A percentile compares a stretch with the other conserved stretches of the same genome.
Evolutionary conservation across 2,329 filamentous ascomycete species (phyloP).

Genomic region (Basipetospora chlamydospora): DNA sequence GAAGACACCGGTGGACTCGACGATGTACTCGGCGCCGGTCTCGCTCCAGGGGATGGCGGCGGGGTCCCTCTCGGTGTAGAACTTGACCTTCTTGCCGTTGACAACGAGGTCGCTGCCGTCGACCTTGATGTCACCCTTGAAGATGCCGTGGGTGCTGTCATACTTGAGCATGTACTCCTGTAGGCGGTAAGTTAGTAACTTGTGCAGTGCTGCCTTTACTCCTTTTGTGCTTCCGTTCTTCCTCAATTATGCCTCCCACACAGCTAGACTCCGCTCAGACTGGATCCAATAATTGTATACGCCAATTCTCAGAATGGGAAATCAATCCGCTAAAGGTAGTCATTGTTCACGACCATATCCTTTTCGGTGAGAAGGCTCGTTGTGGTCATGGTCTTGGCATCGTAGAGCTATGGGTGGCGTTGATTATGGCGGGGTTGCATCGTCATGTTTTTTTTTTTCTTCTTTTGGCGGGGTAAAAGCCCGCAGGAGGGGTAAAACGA

Average conservation of each 20-base stretch:
- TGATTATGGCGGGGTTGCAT: not conserved
- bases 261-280: no score
- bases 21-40: conserved; percentile 61
- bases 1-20: conserved; percentile 62
- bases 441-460: not conserved
- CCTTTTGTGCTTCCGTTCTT: no score
- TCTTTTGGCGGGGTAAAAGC: conserved; percentile 1
- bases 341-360: no score
- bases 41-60: conserved; percentile 79
- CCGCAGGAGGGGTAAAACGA: conserved; percentile 4
- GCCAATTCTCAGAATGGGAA: no score
- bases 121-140: conserved; percentile 81
- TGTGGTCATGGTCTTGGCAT: no score
- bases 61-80: conserved; percentile 29
- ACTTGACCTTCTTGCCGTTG: conserved; percentile 67
- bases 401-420: no score
- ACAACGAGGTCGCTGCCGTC: conserved; percentile 59
- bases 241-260: no score
- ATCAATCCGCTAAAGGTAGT: no score
- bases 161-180: conserved; percentile 99
- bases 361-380: no score
- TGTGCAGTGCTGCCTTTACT: no score
- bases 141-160: conserved; percentile 90
- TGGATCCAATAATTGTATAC: no score
- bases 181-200: no score